Percentiles rank a stretch among this genome's conserved stretches.
These are phyloP conservation scores for Stagonosporopsis cucurbitacearum DNA, from an alignment of 2,329 filamentous ascomycete genomes.

Conservation along the genomic window DNA sequence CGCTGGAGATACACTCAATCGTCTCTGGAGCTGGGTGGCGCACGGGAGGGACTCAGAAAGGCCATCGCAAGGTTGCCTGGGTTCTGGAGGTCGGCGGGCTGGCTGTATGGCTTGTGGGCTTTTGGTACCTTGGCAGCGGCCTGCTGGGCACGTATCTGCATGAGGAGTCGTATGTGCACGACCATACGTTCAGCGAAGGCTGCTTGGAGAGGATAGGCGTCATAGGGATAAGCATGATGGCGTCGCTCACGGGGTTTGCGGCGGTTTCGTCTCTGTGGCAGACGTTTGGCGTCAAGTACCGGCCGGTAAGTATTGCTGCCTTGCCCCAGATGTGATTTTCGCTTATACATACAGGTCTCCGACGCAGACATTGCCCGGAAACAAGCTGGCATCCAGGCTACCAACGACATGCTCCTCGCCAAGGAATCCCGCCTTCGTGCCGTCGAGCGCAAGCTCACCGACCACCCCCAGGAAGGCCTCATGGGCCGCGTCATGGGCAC, in stretches of 20 bases:
- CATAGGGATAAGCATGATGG: slow-evolving; percentile 86
- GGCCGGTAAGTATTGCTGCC: slow-evolving; percentile 62
- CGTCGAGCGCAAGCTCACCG: slow-evolving; percentile 68
- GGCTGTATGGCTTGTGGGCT: slow-evolving; percentile 70
- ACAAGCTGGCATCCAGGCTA: slow-evolving; percentile 77
- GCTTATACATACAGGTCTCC: slow-evolving; percentile 56
- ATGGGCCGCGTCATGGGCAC: slow-evolving; percentile 77
- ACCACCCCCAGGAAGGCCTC: slow-evolving; percentile 62
- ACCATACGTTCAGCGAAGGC: slow-evolving; percentile 60
- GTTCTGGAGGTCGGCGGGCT: slow-evolving; percentile 68
- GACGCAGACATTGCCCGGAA: slow-evolving; percentile 79
- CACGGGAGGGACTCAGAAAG: slow-evolving; percentile 65
- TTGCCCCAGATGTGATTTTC: too few species aligned
- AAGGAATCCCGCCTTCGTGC: slow-evolving; percentile 76
- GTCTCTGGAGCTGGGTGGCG: slow-evolving; percentile 65
- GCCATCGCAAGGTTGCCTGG: slow-evolving; percentile 68
- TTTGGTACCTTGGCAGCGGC: slow-evolving; percentile 76
- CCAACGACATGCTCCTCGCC: slow-evolving; percentile 76
- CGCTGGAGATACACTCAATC: slow-evolving; percentile 76
- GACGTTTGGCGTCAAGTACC: slow-evolving; percentile 71
- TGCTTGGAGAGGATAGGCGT: slow-evolving; percentile 75
- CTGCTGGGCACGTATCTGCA: slow-evolving; percentile 63
- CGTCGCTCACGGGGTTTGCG: slow-evolving; percentile 84
- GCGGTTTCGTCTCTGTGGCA: slow-evolving; percentile 90
- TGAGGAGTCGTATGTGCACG: slow-evolving; percentile 50